Evolutionary conservation across 306 rosid species (phyloP), one percentile per base, ranked within the genome.

Genomic region (Begonia loranthoides): DNA sequence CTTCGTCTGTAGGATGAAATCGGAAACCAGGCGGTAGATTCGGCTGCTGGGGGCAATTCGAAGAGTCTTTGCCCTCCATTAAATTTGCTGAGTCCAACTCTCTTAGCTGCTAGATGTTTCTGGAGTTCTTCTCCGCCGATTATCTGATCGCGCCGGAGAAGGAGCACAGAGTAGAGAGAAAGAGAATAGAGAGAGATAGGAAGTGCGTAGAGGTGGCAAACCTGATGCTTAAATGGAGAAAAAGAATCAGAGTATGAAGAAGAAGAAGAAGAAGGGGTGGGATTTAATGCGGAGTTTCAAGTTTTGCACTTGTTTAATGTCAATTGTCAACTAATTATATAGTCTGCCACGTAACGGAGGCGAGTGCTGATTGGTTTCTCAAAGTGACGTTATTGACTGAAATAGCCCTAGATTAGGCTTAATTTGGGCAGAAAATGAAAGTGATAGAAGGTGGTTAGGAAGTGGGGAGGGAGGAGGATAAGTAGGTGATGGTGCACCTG

Each of bases 1-100:
- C 97, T 39, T 90, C 97, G 22, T 90, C 97, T 11, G 97, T 90
- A 7, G 97, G 97, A 63, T 90, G 97, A 73, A 90, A 90, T 10
- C 95, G 87, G 41, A 90, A 90, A 3, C 97, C 97, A 0, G 95
- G 95, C 2, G 95, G 94, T 1, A 90, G 83, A 51, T 80, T 78
- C 13, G 95, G 97, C 56, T 70, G 87, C 9, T 45, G 63, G 3
- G 49, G 34, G 10, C n/a, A 13, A 55, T 7, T 41, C 17, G 63
- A 22, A 13, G 55, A 38, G 48, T 59, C 39, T 15, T 14, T 28
- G 39, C 17, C 49, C 49, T 49, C 55, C 63, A 59, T 59, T 2
- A 34, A 4, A 21, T 7, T 11, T 19, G 28, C 28, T 6, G 6
- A n/a, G n/a, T n/a, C n/a, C n/a, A n/a, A n/a, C n/a, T n/a, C n/a